Percentiles rank a stretch among this genome's conserved stretches.
Conservation (phyloP, 2,329 filamentous ascomycete species). For the Paraphoma sp. region DNA sequence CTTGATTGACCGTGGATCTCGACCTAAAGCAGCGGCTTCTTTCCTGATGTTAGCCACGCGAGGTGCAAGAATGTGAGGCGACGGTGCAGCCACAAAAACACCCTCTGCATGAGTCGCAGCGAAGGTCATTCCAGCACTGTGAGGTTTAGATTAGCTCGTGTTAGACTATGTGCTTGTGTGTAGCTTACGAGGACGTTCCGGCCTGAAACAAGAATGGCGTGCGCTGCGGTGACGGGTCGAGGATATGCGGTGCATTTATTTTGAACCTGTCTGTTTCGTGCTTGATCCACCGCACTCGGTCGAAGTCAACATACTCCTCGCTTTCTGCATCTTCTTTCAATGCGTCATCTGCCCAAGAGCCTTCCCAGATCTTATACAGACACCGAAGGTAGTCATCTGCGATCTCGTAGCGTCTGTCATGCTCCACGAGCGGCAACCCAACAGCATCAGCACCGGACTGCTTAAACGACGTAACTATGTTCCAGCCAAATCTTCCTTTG, state of each 20-base stretch:
- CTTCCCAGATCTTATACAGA: constrained; percentile 69
- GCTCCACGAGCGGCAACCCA: constrained; percentile 47
- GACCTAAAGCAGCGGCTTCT: constrained; percentile 59
- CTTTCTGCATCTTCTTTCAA: constrained; percentile 63
- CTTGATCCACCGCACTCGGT: constrained; percentile 66
- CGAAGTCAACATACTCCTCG: constrained; percentile 56
- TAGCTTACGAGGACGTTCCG: constrained; percentile 59
- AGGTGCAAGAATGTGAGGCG: constrained; percentile 64
- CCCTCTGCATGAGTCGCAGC: constrained; percentile 72
- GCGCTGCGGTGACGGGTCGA: constrained; percentile 69
- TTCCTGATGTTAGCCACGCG: constrained; percentile 66
- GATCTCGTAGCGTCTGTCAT: constrained; percentile 70
- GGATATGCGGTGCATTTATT: constrained; percentile 71
- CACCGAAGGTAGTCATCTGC: constrained; percentile 73
- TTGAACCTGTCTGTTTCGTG: constrained; percentile 65
- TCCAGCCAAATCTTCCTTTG: constrained; percentile 56
- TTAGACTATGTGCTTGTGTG: background rate
- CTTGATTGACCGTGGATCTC: constrained; percentile 67
- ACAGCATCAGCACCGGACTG: constrained; percentile 61
- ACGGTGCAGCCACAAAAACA: constrained; percentile 71
- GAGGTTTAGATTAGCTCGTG: background rate
- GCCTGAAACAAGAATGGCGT: constrained; percentile 73
- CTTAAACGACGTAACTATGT: constrained; percentile 70
- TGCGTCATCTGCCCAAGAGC: constrained; percentile 69
- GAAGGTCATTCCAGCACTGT: constrained; percentile 66